These are phyloP conservation scores for Metschnikowia cerradonensis DNA, from an alignment of 805 yeast genomes.

Conservation along the genomic window DNA sequence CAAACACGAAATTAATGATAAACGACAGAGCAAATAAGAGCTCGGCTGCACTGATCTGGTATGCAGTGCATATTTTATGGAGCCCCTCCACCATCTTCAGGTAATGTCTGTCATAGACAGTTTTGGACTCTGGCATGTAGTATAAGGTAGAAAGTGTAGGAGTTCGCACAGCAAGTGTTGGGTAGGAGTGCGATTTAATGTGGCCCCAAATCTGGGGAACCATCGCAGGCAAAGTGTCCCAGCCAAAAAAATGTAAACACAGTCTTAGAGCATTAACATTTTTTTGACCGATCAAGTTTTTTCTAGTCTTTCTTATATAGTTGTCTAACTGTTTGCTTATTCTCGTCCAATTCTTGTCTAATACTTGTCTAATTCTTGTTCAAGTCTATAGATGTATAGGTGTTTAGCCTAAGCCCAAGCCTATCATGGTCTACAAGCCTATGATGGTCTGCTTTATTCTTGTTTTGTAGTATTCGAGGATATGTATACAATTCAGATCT, in stretches of 20 bases:
- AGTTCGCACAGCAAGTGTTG: conserved; percentile 1
- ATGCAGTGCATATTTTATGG: background rate
- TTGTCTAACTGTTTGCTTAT: too few relatives aligned
- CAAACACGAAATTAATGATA: conserved; percentile 42
- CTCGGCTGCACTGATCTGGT: conserved; percentile 22
- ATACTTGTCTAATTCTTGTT: too few relatives aligned
- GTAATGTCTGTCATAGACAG: conserved; percentile 1
- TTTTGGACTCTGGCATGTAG: background rate
- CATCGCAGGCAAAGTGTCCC: background rate
- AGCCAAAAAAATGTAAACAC: background rate
- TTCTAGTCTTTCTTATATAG: too few relatives aligned
- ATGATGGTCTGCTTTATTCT: too few relatives aligned
- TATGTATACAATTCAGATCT: too few relatives aligned
- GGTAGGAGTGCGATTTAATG: background rate
- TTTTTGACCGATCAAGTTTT: too few relatives aligned
- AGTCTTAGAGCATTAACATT: background rate
- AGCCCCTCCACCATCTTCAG: background rate
- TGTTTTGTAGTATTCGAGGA: too few relatives aligned
- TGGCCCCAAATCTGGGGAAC: background rate
- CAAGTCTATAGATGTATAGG: too few relatives aligned
- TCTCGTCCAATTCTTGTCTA: too few relatives aligned
- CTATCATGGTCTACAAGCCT: too few relatives aligned
- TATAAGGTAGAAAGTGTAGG: background rate
- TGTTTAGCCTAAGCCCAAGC: too few relatives aligned
- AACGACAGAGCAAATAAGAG: conserved; percentile 31